These are phyloP conservation scores for Clathrus columnatus DNA, from an alignment of 768 basidiomycete genomes.

Conservation along the genomic window DNA sequence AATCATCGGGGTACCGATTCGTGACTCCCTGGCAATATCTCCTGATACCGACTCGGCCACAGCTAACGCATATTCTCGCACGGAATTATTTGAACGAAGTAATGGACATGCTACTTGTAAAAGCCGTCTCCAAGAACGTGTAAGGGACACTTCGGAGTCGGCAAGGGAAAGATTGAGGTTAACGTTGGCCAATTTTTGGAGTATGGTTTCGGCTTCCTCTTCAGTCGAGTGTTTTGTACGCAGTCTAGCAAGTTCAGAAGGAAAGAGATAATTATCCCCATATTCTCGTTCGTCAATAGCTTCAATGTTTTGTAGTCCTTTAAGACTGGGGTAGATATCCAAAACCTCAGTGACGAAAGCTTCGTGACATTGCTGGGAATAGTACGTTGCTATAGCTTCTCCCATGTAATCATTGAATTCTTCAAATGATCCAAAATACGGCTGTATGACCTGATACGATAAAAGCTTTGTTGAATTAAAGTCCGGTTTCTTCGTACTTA, in stretches of 20 bases:
- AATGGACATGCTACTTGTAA: slow-evolving; percentile 56
- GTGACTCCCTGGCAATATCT: slow-evolving; percentile 55
- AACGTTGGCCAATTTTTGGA: slow-evolving; percentile 58
- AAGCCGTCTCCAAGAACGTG: slow-evolving; percentile 71
- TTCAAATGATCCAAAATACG: slow-evolving; percentile 43
- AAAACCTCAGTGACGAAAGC: slow-evolving; percentile 42
- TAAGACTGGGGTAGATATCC: slow-evolving; percentile 47
- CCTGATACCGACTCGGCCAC: slow-evolving; percentile 58
- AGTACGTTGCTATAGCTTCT: slow-evolving; percentile 63
- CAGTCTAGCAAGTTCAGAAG: slow-evolving; percentile 46
- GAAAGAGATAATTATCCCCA: slow-evolving; percentile 75
- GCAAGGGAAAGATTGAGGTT: slow-evolving; percentile 84
- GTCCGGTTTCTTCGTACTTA: slow-evolving; percentile 25
- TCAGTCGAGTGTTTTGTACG: slow-evolving; percentile 45
- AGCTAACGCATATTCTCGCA: slow-evolving; percentile 46
- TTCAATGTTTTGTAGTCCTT: slow-evolving; percentile 54
- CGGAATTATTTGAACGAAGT: slow-evolving; percentile 48
- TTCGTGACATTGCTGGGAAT: slow-evolving; percentile 67
- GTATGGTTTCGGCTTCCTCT: slow-evolving; percentile 39
- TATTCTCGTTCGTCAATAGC: slow-evolving; percentile 62
- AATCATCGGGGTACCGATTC: slow-evolving; percentile 79
- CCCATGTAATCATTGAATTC: slow-evolving; percentile 60
- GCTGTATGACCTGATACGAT: slow-evolving; percentile 52
- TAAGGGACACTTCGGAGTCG: slow-evolving; percentile 65
- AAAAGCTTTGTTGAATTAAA: slow-evolving; percentile 33